Base-by-base conservation (phyloP, 2,329 filamentous ascomycete species). In the Botryotinia calthae region DNA sequence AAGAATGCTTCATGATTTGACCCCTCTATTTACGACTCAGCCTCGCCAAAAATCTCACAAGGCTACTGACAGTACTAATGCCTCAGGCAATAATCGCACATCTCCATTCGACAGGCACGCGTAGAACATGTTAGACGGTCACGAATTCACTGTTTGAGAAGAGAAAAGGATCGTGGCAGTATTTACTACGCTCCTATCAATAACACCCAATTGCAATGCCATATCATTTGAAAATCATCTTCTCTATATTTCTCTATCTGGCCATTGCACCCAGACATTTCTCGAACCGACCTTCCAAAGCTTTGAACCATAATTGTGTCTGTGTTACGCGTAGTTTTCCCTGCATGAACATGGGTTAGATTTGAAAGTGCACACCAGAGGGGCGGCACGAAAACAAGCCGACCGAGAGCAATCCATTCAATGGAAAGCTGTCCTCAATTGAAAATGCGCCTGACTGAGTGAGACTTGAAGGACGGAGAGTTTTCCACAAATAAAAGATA, bases 361-460 rank as follows among this genome's bases (percentile, higher is more conserved):
- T 18, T 18, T 37, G 44, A 46, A 40, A 46, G 34, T n/a, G 31
- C 25, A 48, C 46, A 28, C 48, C 8, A 42, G 40, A 42, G 48
- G 40, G 61, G 40, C 34, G 28, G 48, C n/a, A 48, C 61, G 25
- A 65, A 51, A 46, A 64, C 22, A 54, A 54, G 10, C 51, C 51
- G 51, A 48, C 31, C 69, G 46, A 54, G 46, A 44, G 16, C 61
- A 18, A 66, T 61, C 51, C 14, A 44, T 44, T 42, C 63, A 28
- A 67, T 67, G 44, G 70, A 65, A 72, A 72, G 70, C 70, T 72
- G 70, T 72, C 70, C 70, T 72, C 63, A 67, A 64, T 70, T 51
- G 58, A 63, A 70, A 70, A 62, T 70, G 68, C 58, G 42, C 63
- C 16, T 69, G 66, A 69, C 42, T 44, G 42, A 51, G 9, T 69